Base-by-base conservation (phyloP, 2,329 filamentous ascomycete species). In the Pseudogymnoascus sp. region DNA sequence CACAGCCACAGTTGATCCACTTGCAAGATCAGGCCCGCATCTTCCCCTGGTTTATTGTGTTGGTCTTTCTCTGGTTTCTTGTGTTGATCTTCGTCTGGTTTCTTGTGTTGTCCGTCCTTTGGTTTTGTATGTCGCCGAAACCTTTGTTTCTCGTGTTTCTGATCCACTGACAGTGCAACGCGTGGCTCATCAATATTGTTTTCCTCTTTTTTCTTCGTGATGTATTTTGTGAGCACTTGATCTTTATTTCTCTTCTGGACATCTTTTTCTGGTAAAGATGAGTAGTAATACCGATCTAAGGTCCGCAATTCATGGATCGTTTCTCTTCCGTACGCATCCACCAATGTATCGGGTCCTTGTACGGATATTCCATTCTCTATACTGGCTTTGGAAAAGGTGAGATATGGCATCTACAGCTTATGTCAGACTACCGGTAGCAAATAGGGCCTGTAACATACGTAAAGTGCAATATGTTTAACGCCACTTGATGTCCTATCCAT, bases 171-270 rank as follows among this genome's bases (percentile, higher is more conserved):
- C 5, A 14, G 23, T 28, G 42, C 14, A 49, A n/a, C 14, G 42
- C 42, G 42, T 5, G 14, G 42, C 23, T 28, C 25, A 5, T 12
- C 23, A 33, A 19, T 12, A 7, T 4, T 33, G 2, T 55, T 55
- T 6, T 55, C 45, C n/a, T 55, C 8, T n/a, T 55, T 55, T 33
- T 55, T 55, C 9, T 7, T 16, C 19, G 4, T 55, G 5, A 55
- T 33, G 19, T 55, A 55, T 55, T 55, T 55, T 55, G 49, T 55
- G 8, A 55, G n/a, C n/a, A 55, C 49, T 5, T 55, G 49, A 19
- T 55, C 49, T 19, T 12, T 33, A 19, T 55, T 33, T 55, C 49
- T 55, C 25, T 19, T 33, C n/a, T 55, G n/a, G n/a, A 55, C 16
- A 33, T 55, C 49, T 12, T 19, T 7, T 55, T 55, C 49, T 6